phyloP scores from a whole-genome alignment of 2,329 filamentous ascomycete genomes.

The Allantophomopsis lycopodina region DNA sequence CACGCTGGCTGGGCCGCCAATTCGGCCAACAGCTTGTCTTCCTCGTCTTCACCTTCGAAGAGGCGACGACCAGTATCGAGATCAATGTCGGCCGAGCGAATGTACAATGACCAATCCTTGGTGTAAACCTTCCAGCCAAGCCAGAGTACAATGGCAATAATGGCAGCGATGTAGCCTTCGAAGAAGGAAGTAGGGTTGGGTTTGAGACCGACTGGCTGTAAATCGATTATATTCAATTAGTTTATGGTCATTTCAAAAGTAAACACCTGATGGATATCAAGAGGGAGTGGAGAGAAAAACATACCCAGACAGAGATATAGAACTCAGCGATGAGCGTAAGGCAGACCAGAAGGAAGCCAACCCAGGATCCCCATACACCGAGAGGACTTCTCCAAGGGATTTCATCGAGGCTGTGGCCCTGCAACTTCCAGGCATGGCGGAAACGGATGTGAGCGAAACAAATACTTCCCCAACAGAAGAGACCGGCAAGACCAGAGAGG shows the following conservation, averaged over 20 bases:
- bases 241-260: neutral
- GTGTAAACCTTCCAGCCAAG: slow-evolving; percentile 28
- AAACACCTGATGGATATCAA: neutral
- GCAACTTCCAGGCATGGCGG: slow-evolving; percentile 43
- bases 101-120: slow-evolving; percentile 4
- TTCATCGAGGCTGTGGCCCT: slow-evolving; percentile 36
- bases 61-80: slow-evolving; percentile 51
- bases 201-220: slow-evolving; percentile 35
- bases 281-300: neutral
- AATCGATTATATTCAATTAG: slow-evolving; percentile 32
- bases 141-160: slow-evolving; percentile 40
- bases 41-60: slow-evolving; percentile 28
- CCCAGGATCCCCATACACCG: slow-evolving; percentile 54
- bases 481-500: slow-evolving; percentile 56
- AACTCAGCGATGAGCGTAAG: slow-evolving; percentile 48
- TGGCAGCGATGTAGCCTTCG: slow-evolving; percentile 35
- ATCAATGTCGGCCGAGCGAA: slow-evolving; percentile 45
- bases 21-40: slow-evolving; percentile 33
- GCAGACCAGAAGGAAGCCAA: slow-evolving; percentile 52
- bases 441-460: slow-evolving; percentile 53
- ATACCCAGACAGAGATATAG: neutral
- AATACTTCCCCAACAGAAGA: slow-evolving; percentile 65
- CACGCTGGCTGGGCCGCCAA: slow-evolving; percentile 37
- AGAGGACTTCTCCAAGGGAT: slow-evolving; percentile 31
- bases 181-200: slow-evolving; percentile 34